Evolutionary conservation across 1,139 yeast genomes (phyloP).

Genomic region (Magnusiomyces sp.): DNA sequence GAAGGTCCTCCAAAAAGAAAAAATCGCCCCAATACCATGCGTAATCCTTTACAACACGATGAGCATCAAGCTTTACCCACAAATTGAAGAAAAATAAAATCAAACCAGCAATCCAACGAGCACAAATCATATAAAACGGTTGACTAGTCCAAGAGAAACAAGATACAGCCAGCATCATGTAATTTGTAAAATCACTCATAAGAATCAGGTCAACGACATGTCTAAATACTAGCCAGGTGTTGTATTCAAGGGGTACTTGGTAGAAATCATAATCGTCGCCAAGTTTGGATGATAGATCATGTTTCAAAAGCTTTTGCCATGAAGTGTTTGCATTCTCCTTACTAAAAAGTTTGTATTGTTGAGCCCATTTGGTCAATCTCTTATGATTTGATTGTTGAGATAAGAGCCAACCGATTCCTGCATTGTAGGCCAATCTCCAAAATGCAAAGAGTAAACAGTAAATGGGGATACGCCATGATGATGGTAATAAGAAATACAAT

Average conservation of each 20-base stretch:
- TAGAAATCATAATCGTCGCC: constrained; percentile 43
- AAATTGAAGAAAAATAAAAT: constrained; percentile 58
- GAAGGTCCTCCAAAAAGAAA: constrained; percentile 73
- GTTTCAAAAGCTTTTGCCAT: constrained; percentile 39
- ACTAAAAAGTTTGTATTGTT: constrained; percentile 41
- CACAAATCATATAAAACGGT: constrained; percentile 30
- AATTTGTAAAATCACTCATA: constrained; percentile 80
- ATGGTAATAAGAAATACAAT: constrained; percentile 37
- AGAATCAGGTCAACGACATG: constrained; percentile 73
- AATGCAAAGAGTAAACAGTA: constrained; percentile 52
- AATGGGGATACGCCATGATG: constrained; percentile 35
- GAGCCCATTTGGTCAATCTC: constrained; percentile 49
- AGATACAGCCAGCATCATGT: constrained; percentile 58
- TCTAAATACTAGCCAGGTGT: constrained; percentile 76
- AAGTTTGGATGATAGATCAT: constrained; percentile 54
- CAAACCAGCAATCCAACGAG: constrained; percentile 37
- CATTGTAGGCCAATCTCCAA: constrained; percentile 73
- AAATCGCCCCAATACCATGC: constrained; percentile 98
- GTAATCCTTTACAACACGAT: constrained; percentile 78
- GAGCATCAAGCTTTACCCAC: constrained; percentile 88
- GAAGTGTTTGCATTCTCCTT: constrained; percentile 23
- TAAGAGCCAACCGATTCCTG: constrained; percentile 68
- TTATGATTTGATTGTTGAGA: constrained; percentile 58
- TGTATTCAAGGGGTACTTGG: constrained; percentile 62
- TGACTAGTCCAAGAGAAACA: constrained; percentile 42